Evolutionary conservation across 2,329 filamentous ascomycete species (phyloP).

Genomic region (Polytolypa hystricis): DNA sequence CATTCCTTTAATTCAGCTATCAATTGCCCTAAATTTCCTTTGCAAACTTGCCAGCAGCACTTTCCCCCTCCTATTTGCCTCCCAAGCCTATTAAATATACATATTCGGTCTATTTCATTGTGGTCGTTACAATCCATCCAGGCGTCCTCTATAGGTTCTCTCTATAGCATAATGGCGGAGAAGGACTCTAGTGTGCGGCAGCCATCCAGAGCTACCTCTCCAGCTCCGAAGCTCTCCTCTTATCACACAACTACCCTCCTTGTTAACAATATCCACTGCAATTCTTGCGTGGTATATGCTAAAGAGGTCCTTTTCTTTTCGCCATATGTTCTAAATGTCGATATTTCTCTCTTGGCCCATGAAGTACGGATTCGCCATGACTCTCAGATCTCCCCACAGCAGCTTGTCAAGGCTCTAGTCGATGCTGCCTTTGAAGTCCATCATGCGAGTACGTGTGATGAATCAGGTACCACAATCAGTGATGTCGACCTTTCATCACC

Average conservation of each 20-base stretch:
- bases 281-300: conserved; percentile 37
- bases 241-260: conserved; percentile 28
- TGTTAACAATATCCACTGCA: conserved; percentile 39
- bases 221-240: no score
- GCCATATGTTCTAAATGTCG: conserved; percentile 24
- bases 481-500: conserved; percentile 25
- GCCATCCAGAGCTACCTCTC: no score
- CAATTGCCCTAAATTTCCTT: no score
- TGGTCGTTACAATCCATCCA: conserved; percentile 2
- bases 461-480: conserved; percentile 18
- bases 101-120: no score
- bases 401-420: conserved; percentile 28
- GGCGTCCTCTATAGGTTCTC: background rate
- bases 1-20: no score
- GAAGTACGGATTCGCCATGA: conserved; percentile 33
- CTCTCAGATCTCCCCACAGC: conserved; percentile 18
- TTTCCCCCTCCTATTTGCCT: no score
- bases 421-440: conserved; percentile 38
- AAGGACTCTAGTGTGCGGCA: no score
- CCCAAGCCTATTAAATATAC: no score
- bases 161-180: no score
- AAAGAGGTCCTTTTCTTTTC: conserved; percentile 31
- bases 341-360: conserved; percentile 34
- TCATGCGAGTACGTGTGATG: conserved; percentile 31
- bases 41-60: no score